phyloP scores from a whole-genome alignment of 2,329 filamentous ascomycete genomes.

The Colletotrichum simmondsii region DNA sequence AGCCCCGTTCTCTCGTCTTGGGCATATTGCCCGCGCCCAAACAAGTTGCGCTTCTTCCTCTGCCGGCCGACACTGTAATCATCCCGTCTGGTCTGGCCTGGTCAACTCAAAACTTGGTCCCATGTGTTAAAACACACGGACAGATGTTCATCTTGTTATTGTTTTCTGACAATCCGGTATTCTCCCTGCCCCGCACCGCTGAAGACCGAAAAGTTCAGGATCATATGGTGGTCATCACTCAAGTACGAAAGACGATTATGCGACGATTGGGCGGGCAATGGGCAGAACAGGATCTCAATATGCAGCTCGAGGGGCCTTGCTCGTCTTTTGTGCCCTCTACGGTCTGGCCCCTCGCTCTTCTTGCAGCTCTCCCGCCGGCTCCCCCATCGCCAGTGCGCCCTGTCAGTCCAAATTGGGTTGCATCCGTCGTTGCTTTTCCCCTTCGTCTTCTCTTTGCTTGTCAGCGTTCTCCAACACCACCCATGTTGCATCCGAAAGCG shows the following conservation, averaged over 20 bases:
- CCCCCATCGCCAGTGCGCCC: conserved; percentile 1
- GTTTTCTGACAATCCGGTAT: conserved; percentile 1
- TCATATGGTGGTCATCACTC: neutral
- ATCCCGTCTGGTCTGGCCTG: neutral
- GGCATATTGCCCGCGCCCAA: neutral
- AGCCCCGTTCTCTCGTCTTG: neutral
- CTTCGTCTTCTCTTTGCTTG: neutral
- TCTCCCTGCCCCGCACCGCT: conserved; percentile 6
- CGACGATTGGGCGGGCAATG: neutral
- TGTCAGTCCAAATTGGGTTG: neutral
- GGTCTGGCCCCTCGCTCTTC: conserved; percentile 2
- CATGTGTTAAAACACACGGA: neutral
- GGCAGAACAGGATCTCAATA: neutral
- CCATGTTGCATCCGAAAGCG: conserved; percentile 1
- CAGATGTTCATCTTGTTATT: neutral
- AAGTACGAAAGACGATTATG: neutral
- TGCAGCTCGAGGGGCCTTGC: neutral
- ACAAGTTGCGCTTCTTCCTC: neutral
- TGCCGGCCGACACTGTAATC: neutral
- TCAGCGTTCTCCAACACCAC: neutral
- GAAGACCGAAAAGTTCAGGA: neutral
- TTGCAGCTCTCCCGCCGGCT: conserved; percentile 20
- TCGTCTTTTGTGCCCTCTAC: neutral
- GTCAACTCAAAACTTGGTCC: neutral
- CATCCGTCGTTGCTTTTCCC: conserved; percentile 1